Evolutionary conservation across 352 stramenopile species (phyloP), one percentile per base, ranked within the genome.

Genomic region (Phytopythium ostracodes): DNA sequence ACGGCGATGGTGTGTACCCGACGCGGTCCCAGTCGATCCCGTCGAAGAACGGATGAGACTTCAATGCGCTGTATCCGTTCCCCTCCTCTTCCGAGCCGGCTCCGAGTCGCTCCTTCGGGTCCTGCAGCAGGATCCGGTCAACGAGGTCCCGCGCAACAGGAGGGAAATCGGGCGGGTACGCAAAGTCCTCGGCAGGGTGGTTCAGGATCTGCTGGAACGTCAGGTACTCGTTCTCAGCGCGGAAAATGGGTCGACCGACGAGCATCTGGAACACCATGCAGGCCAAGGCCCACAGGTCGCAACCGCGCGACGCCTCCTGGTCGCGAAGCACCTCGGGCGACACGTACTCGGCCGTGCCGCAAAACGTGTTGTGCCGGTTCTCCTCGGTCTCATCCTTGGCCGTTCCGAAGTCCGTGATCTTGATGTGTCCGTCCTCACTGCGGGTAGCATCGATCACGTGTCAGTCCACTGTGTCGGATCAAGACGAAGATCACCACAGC

Each of bases 221-320:
- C 14, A 96, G 72, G 47, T 96, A 97, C 52, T 98, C 91, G 56
- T 94, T 96, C 59, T 94, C 88, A 2, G 83, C 91, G 5, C 85
- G 79, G 68, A 97, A 97, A 47, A 94, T 89, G 24, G 88, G 83
- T 43, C 75, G 63, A 2, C 91, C 91, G 0, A 92, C 82, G 7
- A 95, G 71, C 73, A 97, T 84, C 68, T 98, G 91, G 65, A 89
- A 98, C 12, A 97, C 63, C 73, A 97, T 96, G 70, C 89, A 97
- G 1, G 89, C 92, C 47, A 97, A 64, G 0, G 92, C 92, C 92
- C 92, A 98, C 53, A 97, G 56, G 60, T 98, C 92, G 38, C 90
- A 96, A 0, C 79, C 85, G 6, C 81, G 75, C 15, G 84, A 94
- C 8, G 88, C 87, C 31, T 92, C 80, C 52, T 92, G 69, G 46